Evolutionary conservation across 2,329 filamentous ascomycete species (phyloP).

Genomic region (Orbilia blumenaviensis): DNA sequence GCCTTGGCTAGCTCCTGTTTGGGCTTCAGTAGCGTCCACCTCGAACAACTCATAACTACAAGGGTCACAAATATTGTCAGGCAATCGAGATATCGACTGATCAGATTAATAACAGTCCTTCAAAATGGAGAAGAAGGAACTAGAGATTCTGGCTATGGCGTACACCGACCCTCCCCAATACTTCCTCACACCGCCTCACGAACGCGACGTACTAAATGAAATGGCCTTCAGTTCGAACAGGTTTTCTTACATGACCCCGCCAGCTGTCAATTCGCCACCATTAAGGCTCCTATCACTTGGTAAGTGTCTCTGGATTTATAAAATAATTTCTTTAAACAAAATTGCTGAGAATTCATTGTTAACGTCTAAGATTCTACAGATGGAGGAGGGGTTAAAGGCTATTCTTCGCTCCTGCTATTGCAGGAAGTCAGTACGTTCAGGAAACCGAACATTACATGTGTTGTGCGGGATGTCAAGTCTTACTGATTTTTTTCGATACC

Average conservation of each 20-base stretch:
- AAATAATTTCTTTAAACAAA: background rate
- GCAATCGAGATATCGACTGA: conserved; percentile 12
- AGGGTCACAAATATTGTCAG: conserved; percentile 8
- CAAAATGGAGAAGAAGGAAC: conserved; percentile 49
- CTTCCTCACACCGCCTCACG: conserved; percentile 42
- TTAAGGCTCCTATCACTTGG: conserved; percentile 44
- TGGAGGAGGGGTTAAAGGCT: conserved; percentile 53
- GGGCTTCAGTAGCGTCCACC: conserved; percentile 15
- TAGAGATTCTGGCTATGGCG: conserved; percentile 45
- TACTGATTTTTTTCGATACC: conserved; percentile 10
- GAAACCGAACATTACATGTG: background rate
- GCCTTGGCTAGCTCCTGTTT: conserved; percentile 11
- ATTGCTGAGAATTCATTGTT: background rate
- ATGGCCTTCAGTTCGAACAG: conserved; percentile 30
- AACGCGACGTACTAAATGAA: conserved; percentile 53
- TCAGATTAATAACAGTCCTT: conserved; percentile 11
- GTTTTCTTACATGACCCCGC: conserved; percentile 36
- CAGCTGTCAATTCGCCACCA: conserved; percentile 30
- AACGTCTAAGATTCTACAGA: conserved; percentile 35
- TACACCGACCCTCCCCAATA: conserved; percentile 54
- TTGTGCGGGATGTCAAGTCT: background rate
- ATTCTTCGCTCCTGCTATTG: conserved; percentile 51
- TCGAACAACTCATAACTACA: conserved; percentile 26
- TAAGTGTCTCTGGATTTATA: conserved; percentile 4
- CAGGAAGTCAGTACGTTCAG: conserved; percentile 50